Conservation (phyloP, 371 early-diverging fungal genomes). For the Smittium mucronatum region DNA sequence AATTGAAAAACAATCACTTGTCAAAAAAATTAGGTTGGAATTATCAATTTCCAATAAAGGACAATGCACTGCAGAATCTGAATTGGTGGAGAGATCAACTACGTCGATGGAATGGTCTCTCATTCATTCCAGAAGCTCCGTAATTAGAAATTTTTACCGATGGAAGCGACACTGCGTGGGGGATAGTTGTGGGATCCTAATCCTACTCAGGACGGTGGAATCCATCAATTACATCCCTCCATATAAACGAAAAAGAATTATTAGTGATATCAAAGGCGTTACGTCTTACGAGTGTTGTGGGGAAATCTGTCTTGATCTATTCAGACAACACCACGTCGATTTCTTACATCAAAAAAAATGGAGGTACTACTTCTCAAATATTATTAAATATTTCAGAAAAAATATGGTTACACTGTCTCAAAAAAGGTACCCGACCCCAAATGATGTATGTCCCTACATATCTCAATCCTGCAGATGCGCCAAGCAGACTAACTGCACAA, state of each 20-base stretch:
- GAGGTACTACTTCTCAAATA: neutral
- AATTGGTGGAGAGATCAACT: neutral
- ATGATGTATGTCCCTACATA: neutral
- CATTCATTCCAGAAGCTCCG: slow-evolving; percentile 1
- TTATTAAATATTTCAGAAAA: neutral
- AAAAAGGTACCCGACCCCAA: neutral
- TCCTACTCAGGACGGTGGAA: slow-evolving; percentile 3
- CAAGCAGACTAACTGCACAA: slow-evolving; percentile 5
- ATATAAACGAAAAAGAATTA: neutral
- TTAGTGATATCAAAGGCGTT: neutral
- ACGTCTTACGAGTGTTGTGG: neutral
- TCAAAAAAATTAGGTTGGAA: neutral
- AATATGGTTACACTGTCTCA: neutral
- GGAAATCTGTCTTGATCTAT: neutral
- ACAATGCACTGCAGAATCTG: neutral
- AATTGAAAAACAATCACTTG: neutral
- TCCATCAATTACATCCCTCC: neutral
- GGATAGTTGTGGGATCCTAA: neutral
- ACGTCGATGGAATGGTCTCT: neutral
- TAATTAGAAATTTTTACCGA: neutral
- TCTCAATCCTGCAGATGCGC: neutral
- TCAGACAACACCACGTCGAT: neutral
- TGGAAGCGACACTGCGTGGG: neutral
- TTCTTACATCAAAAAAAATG: neutral
- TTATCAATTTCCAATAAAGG: neutral